Base-by-base conservation (phyloP, 116 monocot genomes). In the Trichopus zeylanicus region DNA sequence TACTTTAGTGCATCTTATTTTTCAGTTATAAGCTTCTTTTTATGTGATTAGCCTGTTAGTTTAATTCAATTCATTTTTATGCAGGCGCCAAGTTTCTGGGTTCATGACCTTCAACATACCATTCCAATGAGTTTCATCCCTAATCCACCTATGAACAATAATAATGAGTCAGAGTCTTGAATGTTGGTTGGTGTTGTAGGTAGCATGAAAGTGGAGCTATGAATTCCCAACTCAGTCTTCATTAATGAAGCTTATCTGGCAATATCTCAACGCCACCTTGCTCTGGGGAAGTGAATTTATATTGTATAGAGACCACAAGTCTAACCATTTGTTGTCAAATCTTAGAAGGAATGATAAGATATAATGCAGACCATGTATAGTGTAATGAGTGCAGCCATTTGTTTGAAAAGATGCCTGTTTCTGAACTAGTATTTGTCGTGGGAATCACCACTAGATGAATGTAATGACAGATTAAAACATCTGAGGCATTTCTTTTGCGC, bases 51-150 rank as follows among this genome's bases (percentile, higher is more conserved):
- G 5, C 7, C 48, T 24, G 48, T 26, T 1, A n/a, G 12, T 46
- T 11, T 8, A 29, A 4, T 20, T 24, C 31, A 0, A 22, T 23
- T 42, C 22, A 25, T 60, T 57, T 13, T 16, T 9, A 46, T 65
- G 51, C 79, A 93, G 88, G 60, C 67, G 46, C 49, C 84, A 1
- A 53, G 53, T 27, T 25, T 66, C 48, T 93, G 88, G 93, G 72
- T 73, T 46, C 62, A 80, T 26, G 88, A 82, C 51, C 56, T 85
- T 42, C 87, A 79, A 13, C 73, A 71, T 56, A 55, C 73, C 7
- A 22, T 81, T 57, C 71, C 79, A 3, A 70, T 79, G 71, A 66
- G 75, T 27, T 68, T 77, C 51, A 55, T 70, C 15, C 46, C 80
- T n/a, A 62, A 67, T 18, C 69, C 28, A 7, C 51, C 61, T 18